phyloP scores from a whole-genome alignment of 352 stramenopile species.

The Halophytophthora batemanensis region DNA sequence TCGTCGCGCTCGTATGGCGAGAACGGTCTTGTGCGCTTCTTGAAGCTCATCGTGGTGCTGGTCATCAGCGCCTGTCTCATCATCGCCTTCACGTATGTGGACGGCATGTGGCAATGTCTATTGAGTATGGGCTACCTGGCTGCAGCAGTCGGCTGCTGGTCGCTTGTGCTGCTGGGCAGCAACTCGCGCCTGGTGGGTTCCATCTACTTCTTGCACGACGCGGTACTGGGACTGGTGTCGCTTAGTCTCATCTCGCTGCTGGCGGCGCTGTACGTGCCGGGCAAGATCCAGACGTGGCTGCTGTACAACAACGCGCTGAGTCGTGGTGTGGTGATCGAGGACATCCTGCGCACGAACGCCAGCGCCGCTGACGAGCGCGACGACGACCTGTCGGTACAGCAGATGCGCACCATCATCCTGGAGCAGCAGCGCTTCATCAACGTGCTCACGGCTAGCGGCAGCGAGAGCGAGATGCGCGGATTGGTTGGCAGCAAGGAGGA shows the following conservation, averaged over 20 bases:
- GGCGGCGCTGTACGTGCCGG: slow-evolving; percentile 85
- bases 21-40: slow-evolving; percentile 59
- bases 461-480: slow-evolving; percentile 46
- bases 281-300: slow-evolving; percentile 96
- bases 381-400: slow-evolving; percentile 64
- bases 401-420: slow-evolving; percentile 78
- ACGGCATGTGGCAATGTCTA: slow-evolving; percentile 88
- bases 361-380: slow-evolving; percentile 55
- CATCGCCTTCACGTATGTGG: slow-evolving; percentile 53
- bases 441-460: slow-evolving; percentile 51
- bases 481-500: slow-evolving; percentile 37
- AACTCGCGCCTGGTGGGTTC: slow-evolving; percentile 88
- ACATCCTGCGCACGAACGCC: slow-evolving; percentile 90
- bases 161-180: slow-evolving; percentile 84
- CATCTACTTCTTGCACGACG: slow-evolving; percentile 94
- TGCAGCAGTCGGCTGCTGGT: slow-evolving; percentile 84
- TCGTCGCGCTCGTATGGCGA: slow-evolving; percentile 50
- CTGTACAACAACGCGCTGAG: slow-evolving; percentile 97
- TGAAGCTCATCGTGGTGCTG: slow-evolving; percentile 77
- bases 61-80: slow-evolving; percentile 73
- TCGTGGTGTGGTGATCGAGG: slow-evolving; percentile 95
- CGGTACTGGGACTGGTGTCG: slow-evolving; percentile 90
- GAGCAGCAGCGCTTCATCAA: slow-evolving; percentile 78
- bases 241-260: slow-evolving; percentile 92
- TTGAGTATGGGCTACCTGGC: slow-evolving; percentile 92